These are phyloP conservation scores for Hyaloscypha variabilis DNA, from an alignment of 495 filamentous ascomycete species.

Conservation along the genomic window DNA sequence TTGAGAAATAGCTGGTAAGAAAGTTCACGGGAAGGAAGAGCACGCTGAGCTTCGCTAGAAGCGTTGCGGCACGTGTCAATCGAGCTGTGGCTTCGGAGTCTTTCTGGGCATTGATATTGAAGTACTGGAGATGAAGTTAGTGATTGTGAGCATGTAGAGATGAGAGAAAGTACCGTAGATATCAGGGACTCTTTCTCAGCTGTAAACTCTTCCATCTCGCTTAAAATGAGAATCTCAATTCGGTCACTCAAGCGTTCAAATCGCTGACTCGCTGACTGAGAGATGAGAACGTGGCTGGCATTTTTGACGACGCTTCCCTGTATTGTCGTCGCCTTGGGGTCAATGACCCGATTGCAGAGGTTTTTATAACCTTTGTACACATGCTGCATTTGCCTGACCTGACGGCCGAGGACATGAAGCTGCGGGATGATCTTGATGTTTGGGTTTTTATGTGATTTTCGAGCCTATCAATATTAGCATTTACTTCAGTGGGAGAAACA, in stretches of 20 bases:
- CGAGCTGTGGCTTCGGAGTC: constrained; percentile 79
- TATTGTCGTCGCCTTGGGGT: constrained; percentile 30
- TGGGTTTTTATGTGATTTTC: constrained; percentile 23
- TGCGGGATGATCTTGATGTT: constrained; percentile 40
- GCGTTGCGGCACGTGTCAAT: constrained; percentile 78
- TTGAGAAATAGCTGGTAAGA: constrained; percentile 84
- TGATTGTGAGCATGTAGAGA: neutral
- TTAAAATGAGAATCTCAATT: constrained; percentile 77
- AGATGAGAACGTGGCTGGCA: constrained; percentile 38
- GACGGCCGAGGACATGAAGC: constrained; percentile 60
- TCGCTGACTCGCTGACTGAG: constrained; percentile 65
- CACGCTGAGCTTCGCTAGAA: constrained; percentile 83
- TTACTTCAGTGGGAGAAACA: too few relatives aligned
- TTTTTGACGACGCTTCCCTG: constrained; percentile 13
- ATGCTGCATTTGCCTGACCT: constrained; percentile 75
- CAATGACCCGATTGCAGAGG: constrained; percentile 72
- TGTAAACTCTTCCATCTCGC: constrained; percentile 77
- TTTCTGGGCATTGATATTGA: constrained; percentile 85
- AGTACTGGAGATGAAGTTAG: constrained; percentile 56
- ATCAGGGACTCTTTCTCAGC: constrained; percentile 79
- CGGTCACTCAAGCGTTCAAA: constrained; percentile 79
- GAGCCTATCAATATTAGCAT: constrained; percentile 17
- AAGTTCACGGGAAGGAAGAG: constrained; percentile 84
- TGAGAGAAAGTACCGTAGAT: constrained; percentile 47
- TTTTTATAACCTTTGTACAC: constrained; percentile 79